Evolutionary conservation across 2,329 filamentous ascomycete species (phyloP), one percentile per base, ranked within the genome.

Genomic region (Pseudogymnoascus sp.): DNA sequence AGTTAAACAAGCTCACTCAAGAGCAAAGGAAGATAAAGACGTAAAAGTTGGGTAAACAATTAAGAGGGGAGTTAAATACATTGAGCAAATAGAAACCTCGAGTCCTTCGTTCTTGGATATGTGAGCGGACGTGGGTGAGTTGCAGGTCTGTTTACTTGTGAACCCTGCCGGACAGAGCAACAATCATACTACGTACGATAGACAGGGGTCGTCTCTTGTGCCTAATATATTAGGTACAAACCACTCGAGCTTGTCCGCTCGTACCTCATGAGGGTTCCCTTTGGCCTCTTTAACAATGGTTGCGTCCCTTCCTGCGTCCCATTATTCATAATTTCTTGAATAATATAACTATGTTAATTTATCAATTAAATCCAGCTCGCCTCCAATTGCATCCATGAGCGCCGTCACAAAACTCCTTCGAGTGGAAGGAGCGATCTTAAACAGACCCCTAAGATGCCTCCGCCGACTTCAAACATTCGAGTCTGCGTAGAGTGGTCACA

Each of bases 401-500:
- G 63, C 64, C 64, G 66, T 63, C 60, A 64, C 63, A 65, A 62
- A 66, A 65, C 68, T 70, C 70, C 68, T 70, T 71, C 70, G 64
- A 68, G 64, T 66, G 65, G 68, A 69, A 69, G 70, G 69, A 69
- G 67, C 61, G 35, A 60, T 62, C 63, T 58, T 63, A 59, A 64
- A 59, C 61, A 28, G 61, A 41, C 65, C 63, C 63, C 59, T 67
- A 67, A 70, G 62, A 73, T 73, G 69, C 72, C 71, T 62, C 69
- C 73, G 66, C 79, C 80, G 75, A 77, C 79, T 73, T 84, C 82
- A 77, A 93, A 96, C 80, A 91, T 99, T 74, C 90, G 93, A 75
- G 93, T 97, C 76, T 96, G 93, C 75, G 91, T 99, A 75, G 88
- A 88, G 78, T 99, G 93, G 90, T 89, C 91, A 75, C 90, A 96